These are phyloP conservation scores for Excoecaria cochinchinensis DNA, from an alignment of 345 rosid species.

Conservation along the genomic window DNA sequence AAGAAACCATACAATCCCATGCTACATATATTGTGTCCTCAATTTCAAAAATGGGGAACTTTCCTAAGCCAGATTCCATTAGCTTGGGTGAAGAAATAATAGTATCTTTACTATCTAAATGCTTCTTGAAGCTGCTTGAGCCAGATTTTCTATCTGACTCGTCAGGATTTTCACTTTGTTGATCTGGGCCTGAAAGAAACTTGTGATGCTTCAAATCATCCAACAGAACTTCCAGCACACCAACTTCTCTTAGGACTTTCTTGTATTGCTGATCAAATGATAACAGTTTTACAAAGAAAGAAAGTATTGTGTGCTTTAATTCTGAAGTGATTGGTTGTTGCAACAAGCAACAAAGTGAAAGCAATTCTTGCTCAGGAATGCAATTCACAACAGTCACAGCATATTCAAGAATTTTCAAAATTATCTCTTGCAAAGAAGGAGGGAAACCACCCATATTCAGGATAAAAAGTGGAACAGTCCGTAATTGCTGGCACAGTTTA, in stretches of 20 bases:
- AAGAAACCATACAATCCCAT: constrained; percentile 94
- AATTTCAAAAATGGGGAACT: constrained; percentile 79
- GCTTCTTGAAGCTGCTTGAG: constrained; percentile 81
- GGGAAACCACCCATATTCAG: constrained; percentile 97
- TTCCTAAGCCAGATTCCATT: constrained; percentile 77
- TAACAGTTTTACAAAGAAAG: constrained; percentile 90
- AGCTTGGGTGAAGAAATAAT: constrained; percentile 91
- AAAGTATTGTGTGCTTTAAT: constrained; percentile 84
- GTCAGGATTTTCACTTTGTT: constrained; percentile 37
- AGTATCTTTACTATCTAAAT: constrained; percentile 73
- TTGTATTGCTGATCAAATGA: constrained; percentile 99
- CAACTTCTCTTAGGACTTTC: constrained; percentile 96
- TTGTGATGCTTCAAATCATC: constrained; percentile 97
- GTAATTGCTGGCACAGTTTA: constrained; percentile 78
- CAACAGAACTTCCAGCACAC: constrained; percentile 86
- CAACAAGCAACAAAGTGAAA: constrained; percentile 95
- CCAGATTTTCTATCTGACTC: constrained; percentile 65
- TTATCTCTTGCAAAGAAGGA: constrained; percentile 83
- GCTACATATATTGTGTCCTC: constrained; percentile 75
- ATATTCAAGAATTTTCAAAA: constrained; percentile 95
- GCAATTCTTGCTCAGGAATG: constrained; percentile 97
- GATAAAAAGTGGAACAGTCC: constrained; percentile 95
- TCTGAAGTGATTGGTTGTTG: constrained; percentile 94
- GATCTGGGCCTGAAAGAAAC: constrained; percentile 74
- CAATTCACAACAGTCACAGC: constrained; percentile 99